Evolutionary conservation across 257 asterid genomes (phyloP), one percentile per base, ranked within the genome.

Genomic region (Agastache rugosa): DNA sequence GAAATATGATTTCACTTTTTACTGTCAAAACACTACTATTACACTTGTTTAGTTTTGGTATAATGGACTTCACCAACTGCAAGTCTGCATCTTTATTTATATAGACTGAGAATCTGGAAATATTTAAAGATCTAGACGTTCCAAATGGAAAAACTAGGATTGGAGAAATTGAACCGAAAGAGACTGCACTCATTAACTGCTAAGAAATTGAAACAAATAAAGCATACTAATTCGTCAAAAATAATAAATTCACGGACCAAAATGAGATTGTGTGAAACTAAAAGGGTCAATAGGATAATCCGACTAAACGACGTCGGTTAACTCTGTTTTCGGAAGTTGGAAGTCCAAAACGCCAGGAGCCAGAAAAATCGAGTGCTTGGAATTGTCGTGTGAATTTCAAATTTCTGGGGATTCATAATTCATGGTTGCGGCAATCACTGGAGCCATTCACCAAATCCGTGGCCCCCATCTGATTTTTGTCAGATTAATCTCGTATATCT

Each of bases 361-460:
- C 89, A 85, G 87, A 80, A 80, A 64, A 78, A 75, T 78, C 65
- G 75, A 72, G 68, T 48, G 69, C 63, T 67, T 17, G 42, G 51
- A 51, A 29, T 69, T 35, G 34, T 51, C 53, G 78, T 53, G 60
- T 60, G 62, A 45, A 5, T 39, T 63, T 44, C 58, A 65, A 66
- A 25, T 60, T 72, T 51, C 63, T 35, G 80, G 51, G 75, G 62
- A 67, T 47, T 83, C 75, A 55, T 45, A 72, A 45, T 27, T 78
- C 73, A 34, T 44, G 15, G 54, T 44, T 67, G 75, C 64, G 72
- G 74, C 72, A 44, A 76, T 69, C 73, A 53, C 75, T 54, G 73
- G 62, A 83, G 63, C 89, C 90, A 86, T 84, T 89, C 88, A 69
- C 81, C 65, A 41, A 82, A 83, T 81, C 81, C 80, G 87, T 87